A percentile compares a stretch with the other conserved stretches of the same genome.
Evolutionary conservation across 306 rosid genomes (phyloP).

Genomic region (Sicyos baderoa): DNA sequence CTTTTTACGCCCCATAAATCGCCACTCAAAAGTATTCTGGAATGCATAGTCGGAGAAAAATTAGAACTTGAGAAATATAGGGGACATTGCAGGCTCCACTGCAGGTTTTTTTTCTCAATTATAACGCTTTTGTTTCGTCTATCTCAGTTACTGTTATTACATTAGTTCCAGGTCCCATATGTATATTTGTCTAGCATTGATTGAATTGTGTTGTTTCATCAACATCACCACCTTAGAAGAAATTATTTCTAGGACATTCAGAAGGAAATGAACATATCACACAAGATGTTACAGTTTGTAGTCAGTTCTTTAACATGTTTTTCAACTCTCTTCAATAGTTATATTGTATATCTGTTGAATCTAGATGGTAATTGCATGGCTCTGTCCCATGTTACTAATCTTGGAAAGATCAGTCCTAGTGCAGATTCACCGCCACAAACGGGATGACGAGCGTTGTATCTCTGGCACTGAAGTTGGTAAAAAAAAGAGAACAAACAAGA

Average conservation of each 20-base stretch:
- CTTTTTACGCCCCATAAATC: background rate
- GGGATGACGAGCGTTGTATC: background rate
- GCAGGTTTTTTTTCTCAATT: background rate
- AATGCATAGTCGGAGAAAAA: background rate
- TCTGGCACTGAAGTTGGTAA: background rate
- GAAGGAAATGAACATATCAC: conserved; percentile 3
- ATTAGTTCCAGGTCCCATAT: background rate
- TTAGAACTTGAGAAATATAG: background rate
- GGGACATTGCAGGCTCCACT: background rate
- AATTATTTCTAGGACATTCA: background rate
- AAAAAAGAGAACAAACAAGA: background rate
- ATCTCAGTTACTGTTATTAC: background rate
- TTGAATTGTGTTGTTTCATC: conserved; percentile 10
- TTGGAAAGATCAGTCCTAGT: background rate
- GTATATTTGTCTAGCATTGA: background rate
- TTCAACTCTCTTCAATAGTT: background rate
- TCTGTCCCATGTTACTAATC: background rate
- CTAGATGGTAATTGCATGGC: background rate
- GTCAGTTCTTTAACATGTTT: background rate
- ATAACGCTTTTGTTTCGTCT: background rate
- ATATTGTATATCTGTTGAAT: background rate
- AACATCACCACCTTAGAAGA: background rate
- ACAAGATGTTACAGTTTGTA: background rate
- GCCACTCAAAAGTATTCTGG: background rate
- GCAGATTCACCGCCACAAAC: too few species aligned